Conservation (phyloP, 2,329 filamentous ascomycete genomes). For the Fusarium sp. region DNA sequence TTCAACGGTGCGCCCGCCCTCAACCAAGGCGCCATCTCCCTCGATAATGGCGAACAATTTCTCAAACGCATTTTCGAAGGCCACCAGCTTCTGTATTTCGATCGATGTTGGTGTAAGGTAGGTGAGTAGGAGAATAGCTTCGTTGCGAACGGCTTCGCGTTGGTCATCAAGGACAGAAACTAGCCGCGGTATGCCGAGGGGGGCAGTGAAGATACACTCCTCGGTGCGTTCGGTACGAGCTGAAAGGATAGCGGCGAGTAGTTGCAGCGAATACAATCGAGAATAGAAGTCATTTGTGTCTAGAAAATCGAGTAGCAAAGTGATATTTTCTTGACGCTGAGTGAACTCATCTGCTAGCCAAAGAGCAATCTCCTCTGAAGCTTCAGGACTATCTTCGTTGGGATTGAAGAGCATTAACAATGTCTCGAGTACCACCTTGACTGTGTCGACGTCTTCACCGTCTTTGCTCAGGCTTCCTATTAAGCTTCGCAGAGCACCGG, state of each 20-base stretch:
- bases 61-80: slow-evolving; percentile 94
- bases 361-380: slow-evolving; percentile 93
- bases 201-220: slow-evolving; percentile 91
- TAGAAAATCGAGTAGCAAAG: slow-evolving; percentile 87
- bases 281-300: slow-evolving; percentile 91
- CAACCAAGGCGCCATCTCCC: slow-evolving; percentile 81
- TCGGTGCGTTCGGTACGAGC: slow-evolving; percentile 92
- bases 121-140: slow-evolving; percentile 87
- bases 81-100: slow-evolving; percentile 94
- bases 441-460: slow-evolving; percentile 93
- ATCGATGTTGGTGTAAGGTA: slow-evolving; percentile 87
- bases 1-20: slow-evolving; percentile 89
- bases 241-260: slow-evolving; percentile 86
- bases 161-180: slow-evolving; percentile 87
- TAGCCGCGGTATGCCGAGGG: slow-evolving; percentile 86
- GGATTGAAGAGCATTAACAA: slow-evolving; percentile 90
- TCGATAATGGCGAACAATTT: slow-evolving; percentile 86
- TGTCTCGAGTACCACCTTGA: slow-evolving; percentile 95
- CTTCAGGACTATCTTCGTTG: slow-evolving; percentile 82
- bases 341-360: slow-evolving; percentile 99
- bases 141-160: slow-evolving; percentile 88
- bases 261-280: slow-evolving; percentile 88
- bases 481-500: slow-evolving; percentile 87
- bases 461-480: slow-evolving; percentile 89
- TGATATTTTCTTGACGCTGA: slow-evolving; percentile 96